phyloP scores from a whole-genome alignment of 2,329 filamentous ascomycete species.

The Boeremia lycopersici region DNA sequence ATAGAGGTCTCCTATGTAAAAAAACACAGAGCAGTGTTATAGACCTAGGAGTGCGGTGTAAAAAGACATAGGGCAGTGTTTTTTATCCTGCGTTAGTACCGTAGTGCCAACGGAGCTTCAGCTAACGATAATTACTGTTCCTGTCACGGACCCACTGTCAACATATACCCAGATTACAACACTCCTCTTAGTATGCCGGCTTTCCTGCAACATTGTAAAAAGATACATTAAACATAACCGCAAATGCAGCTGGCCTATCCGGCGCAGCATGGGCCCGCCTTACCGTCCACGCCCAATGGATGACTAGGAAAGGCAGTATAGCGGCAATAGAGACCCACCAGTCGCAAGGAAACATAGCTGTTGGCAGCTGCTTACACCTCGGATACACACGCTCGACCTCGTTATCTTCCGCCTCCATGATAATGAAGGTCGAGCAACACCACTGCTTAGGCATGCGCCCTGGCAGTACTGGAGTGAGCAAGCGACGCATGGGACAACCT shows the following conservation, averaged over 20 bases:
- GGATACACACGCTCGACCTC: background rate
- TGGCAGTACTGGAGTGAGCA: background rate
- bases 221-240: background rate
- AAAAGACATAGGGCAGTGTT: no score
- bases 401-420: background rate
- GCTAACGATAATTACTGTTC: no score
- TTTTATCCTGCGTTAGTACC: no score
- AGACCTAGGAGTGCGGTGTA: no score
- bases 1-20: no score
- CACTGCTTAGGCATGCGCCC: background rate
- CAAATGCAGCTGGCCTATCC: background rate
- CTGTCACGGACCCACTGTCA: no score
- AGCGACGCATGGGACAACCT: background rate
- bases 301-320: background rate
- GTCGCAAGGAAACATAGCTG: background rate
- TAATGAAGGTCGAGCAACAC: background rate
- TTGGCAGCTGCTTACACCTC: background rate
- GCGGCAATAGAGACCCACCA: background rate
- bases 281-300: background rate
- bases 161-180: background rate
- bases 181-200: background rate
- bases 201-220: background rate
- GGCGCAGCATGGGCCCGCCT: background rate
- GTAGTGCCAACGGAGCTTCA: no score
- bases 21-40: no score